These are phyloP conservation scores for Aureobasidium sp. DNA, from an alignment of 2,329 filamentous ascomycete genomes.

Conservation along the genomic window DNA sequence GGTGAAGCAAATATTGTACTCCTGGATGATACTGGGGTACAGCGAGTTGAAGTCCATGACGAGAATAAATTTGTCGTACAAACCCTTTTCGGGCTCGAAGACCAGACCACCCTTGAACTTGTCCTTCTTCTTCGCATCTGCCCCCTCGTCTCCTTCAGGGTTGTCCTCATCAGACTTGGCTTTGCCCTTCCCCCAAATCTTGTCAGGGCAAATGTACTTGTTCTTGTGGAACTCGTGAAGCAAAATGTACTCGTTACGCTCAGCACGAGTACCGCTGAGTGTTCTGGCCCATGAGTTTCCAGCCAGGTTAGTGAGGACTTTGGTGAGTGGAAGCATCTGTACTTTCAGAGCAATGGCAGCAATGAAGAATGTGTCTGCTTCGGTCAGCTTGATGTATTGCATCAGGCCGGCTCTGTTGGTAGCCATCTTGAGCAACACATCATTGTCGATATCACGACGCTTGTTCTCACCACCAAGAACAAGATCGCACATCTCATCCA, in stretches of 20 bases:
- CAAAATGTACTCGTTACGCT: conserved; percentile 98
- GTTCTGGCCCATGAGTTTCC: conserved; percentile 98
- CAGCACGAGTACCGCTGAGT: conserved; percentile 87
- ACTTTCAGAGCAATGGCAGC: conserved; percentile 81
- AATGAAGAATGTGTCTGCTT: conserved; percentile 93
- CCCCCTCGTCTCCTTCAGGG: conserved; percentile 57
- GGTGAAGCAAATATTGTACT: conserved; percentile 99
- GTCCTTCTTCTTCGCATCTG: conserved; percentile 89
- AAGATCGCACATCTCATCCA: conserved; percentile 94
- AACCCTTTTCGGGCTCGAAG: conserved; percentile 92
- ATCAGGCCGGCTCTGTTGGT: conserved; percentile 76
- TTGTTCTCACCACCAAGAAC: conserved; percentile 68
- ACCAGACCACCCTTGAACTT: conserved; percentile 98
- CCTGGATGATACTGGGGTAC: conserved; percentile 97
- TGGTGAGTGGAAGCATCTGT: conserved; percentile 88
- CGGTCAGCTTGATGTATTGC: conserved; percentile 89
- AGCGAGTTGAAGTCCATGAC: conserved; percentile 99
- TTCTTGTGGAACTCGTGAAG: conserved; percentile 94
- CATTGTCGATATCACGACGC: conserved; percentile 81
- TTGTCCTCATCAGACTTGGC: conserved; percentile 64
- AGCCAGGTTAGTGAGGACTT: conserved; percentile 90
- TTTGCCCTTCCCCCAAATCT: conserved; percentile 72
- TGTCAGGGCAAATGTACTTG: conserved; percentile 97
- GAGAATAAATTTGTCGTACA: conserved; percentile 96
- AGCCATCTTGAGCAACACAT: conserved; percentile 74